Evolutionary conservation across 1,139 yeast genomes (phyloP).

Genomic region (Magnusiomyces tetraspermus): DNA sequence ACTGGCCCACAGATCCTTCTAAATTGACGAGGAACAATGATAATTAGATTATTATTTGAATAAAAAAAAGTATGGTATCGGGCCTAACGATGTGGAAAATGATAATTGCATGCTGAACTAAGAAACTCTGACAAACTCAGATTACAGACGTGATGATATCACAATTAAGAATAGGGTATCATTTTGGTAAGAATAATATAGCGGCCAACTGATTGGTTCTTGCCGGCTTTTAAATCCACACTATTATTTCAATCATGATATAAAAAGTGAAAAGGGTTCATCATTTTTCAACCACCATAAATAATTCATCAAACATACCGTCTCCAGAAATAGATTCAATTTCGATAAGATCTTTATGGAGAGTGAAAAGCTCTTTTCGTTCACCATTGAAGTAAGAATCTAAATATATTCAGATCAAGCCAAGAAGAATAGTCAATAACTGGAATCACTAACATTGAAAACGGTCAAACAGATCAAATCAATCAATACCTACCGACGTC

Average conservation of each 20-base stretch:
- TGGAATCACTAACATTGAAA: not conserved
- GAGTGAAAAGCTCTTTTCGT: conserved; percentile 19
- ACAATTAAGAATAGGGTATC: too few relatives aligned
- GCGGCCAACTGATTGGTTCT: not conserved
- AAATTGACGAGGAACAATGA: too few relatives aligned
- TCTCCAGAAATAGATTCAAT: conserved; percentile 34
- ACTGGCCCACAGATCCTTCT: conserved; percentile 33
- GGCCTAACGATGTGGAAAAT: too few relatives aligned
- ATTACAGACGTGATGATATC: too few relatives aligned
- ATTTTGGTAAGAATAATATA: not conserved
- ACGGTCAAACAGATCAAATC: not conserved
- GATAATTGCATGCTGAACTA: too few relatives aligned
- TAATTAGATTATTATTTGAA: too few relatives aligned
- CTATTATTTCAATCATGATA: not conserved
- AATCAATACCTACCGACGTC: not conserved
- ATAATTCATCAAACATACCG: conserved; percentile 14
- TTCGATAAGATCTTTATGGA: conserved; percentile 35
- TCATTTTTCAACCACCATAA: not conserved
- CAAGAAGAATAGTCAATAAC: not conserved
- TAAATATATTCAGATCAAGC: too few relatives aligned
- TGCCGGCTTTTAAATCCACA: not conserved
- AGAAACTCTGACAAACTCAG: too few relatives aligned
- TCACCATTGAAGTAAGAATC: conserved; percentile 10
- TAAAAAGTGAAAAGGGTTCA: not conserved
- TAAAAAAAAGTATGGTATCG: not conserved